Conservation (phyloP, 1,284 basidiomycete species). For the Trichosporon asahii region DNA sequence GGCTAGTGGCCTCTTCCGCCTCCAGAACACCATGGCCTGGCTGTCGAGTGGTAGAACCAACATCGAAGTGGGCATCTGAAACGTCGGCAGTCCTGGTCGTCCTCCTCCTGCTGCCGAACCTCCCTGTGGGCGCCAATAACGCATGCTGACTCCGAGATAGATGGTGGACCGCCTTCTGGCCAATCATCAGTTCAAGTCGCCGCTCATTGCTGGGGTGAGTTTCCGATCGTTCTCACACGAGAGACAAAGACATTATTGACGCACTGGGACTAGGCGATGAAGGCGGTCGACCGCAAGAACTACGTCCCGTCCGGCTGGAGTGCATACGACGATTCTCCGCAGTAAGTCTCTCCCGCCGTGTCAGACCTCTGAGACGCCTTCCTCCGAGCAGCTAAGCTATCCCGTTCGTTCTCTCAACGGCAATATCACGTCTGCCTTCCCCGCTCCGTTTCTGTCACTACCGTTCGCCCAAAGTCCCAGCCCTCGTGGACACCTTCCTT, state of each 20-base stretch:
- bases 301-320: constrained; percentile 32
- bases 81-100: neutral
- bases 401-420: neutral
- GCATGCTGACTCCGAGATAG: constrained; percentile 26
- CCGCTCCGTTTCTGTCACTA: neutral
- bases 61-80: constrained; percentile 35
- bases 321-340: constrained; percentile 50
- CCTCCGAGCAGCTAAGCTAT: neutral
- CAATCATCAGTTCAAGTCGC: constrained; percentile 38
- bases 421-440: neutral
- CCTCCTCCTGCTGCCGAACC: no score
- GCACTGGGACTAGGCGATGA: constrained; percentile 42
- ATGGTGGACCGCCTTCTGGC: constrained; percentile 42
- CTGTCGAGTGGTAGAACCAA: constrained; percentile 41
- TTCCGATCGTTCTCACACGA: neutral
- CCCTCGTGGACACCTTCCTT: neutral
- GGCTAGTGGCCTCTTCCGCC: neutral
- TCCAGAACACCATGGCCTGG: constrained; percentile 42
- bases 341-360: constrained; percentile 32
- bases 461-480: neutral
- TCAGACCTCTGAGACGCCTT: neutral
- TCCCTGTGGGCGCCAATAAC: neutral
- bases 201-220: constrained; percentile 38
- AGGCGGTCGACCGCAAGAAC: constrained; percentile 44
- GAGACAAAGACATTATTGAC: neutral